These are phyloP conservation scores for Kwoniella europaea DNA, from an alignment of 768 basidiomycete genomes.

Conservation along the genomic window DNA sequence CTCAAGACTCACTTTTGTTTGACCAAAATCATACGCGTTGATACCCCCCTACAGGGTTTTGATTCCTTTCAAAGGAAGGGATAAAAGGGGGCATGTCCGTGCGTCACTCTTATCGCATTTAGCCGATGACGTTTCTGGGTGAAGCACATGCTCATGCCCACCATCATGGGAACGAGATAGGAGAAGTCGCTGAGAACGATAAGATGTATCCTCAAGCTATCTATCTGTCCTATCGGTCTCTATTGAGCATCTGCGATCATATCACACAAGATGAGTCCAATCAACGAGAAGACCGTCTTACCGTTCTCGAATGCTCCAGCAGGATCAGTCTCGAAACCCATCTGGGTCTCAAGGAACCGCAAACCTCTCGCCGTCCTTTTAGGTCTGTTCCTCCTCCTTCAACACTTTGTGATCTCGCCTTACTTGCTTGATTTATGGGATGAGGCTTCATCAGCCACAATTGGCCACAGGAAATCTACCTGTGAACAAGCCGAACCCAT, in stretches of 20 bases:
- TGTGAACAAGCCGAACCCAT: slow-evolving; percentile 37
- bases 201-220: neutral
- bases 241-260: slow-evolving; percentile 3
- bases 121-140: slow-evolving; percentile 14
- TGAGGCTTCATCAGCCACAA: neutral
- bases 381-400: slow-evolving; percentile 16
- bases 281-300: slow-evolving; percentile 20
- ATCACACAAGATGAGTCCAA: slow-evolving; percentile 7
- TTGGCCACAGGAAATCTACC: slow-evolving; percentile 9
- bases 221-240: neutral
- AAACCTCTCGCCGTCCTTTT: slow-evolving; percentile 17
- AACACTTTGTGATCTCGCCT: slow-evolving; percentile 12
- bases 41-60: neutral
- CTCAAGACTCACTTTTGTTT: neutral
- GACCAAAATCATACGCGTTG: slow-evolving; percentile 18
- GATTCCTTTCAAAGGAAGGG: neutral
- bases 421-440: slow-evolving; percentile 6
- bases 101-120: slow-evolving; percentile 1
- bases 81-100: slow-evolving; percentile 1
- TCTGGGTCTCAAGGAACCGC: slow-evolving; percentile 17
- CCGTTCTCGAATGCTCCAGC: slow-evolving; percentile 16
- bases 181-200: neutral
- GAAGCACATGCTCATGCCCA: neutral
- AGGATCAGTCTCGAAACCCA: neutral
- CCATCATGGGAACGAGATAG: neutral